phyloP scores from a whole-genome alignment of 345 rosid species.

The Pistacia integerrima region DNA sequence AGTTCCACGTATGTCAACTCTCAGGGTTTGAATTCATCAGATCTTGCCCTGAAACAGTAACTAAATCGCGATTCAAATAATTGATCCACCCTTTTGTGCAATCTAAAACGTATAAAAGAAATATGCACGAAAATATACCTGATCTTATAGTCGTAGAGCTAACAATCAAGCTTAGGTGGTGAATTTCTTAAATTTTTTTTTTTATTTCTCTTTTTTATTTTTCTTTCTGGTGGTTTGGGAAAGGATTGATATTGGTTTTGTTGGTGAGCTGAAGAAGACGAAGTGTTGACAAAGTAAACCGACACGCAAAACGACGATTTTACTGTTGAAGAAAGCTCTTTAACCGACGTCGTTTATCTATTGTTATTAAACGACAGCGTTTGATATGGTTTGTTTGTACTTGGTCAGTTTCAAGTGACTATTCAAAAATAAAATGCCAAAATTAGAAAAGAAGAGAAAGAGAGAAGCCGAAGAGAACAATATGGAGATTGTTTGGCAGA shows the following conservation, averaged over 20 bases:
- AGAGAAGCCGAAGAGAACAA: constrained; percentile 26
- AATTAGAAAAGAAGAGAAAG: constrained; percentile 29
- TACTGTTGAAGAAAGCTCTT: not conserved
- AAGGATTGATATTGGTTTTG: constrained; percentile 30
- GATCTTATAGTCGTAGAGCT: constrained; percentile 6
- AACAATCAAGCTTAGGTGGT: constrained; percentile 8
- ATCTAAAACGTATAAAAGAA: not conserved
- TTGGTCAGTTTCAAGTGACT: not conserved
- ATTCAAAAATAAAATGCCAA: not conserved
- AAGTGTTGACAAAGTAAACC: constrained; percentile 19
- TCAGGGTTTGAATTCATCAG: constrained; percentile 21
- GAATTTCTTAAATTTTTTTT: not conserved
- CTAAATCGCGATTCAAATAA: constrained; percentile 17
- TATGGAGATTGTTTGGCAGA: constrained; percentile 67
- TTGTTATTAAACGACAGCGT: not conserved
- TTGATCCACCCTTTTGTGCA: not conserved
- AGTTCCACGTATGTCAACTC: constrained; percentile 18
- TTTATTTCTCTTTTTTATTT: not conserved
- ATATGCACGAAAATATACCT: not conserved
- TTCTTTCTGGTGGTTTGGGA: constrained; percentile 21
- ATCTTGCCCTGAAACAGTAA: constrained; percentile 26
- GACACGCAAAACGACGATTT: constrained; percentile 30
- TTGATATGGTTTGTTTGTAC: not conserved
- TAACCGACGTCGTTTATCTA: constrained; percentile 24
- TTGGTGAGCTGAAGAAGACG: constrained; percentile 43